Conservation (phyloP, 1,139 yeast species). For the Yamadazyma buinensis region DNA sequence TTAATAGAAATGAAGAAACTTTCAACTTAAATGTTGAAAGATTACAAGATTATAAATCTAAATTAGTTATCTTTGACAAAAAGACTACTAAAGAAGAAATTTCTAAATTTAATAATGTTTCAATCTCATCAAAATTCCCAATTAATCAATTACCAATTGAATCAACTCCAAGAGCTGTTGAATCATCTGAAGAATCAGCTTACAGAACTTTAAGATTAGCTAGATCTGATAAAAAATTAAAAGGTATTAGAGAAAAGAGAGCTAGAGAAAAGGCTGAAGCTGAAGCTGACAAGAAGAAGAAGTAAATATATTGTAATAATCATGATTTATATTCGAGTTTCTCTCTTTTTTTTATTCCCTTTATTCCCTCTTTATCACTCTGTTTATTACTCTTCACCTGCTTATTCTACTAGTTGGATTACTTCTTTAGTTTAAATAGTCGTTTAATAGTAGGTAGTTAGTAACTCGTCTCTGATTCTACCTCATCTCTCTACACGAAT, state of each 20-base stretch:
- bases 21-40: conserved; percentile 94
- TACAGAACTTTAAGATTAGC: conserved; percentile 95
- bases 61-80: conserved; percentile 94
- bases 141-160: conserved; percentile 74
- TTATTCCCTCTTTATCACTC: too few relatives aligned
- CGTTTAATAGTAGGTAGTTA: too few relatives aligned
- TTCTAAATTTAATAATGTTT: conserved; percentile 53
- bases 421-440: too few relatives aligned
- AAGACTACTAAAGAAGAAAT: conserved; percentile 71
- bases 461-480: too few relatives aligned
- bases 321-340: too few relatives aligned
- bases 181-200: conserved; percentile 81
- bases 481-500: too few relatives aligned
- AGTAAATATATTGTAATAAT: too few relatives aligned
- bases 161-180: conserved; percentile 86
- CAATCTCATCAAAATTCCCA: conserved; percentile 88
- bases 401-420: too few relatives aligned
- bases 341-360: conserved; percentile 4
- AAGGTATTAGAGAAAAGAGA: conserved; percentile 97
- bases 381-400: too few relatives aligned
- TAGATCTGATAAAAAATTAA: conserved; percentile 88
- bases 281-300: conserved; percentile 96
- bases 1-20: conserved; percentile 95
- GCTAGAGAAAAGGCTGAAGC: conserved; percentile 97
- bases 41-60: conserved; percentile 93